Evolutionary conservation across 768 basidiomycete species (phyloP), one percentile per base, ranked within the genome.

Genomic region (Macrolepiota albuminosa): DNA sequence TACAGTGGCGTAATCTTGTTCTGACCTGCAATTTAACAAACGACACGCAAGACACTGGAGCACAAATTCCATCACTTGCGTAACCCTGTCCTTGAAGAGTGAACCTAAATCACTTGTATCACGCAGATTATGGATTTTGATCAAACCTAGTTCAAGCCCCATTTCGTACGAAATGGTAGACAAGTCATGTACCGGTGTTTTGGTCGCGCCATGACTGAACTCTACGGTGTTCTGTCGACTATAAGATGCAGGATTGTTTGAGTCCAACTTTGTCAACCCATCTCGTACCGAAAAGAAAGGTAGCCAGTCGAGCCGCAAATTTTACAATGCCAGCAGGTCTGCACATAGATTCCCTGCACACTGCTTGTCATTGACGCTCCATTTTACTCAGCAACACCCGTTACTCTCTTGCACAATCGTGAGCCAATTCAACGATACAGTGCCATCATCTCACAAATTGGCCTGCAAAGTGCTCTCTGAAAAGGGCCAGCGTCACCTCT

Each of bases 371-470:
- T 33, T 55, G 6, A 14, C 18, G 39, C 21, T 26, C 11, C 39
- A 46, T 16, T 59, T 53, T 50, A 29, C 18, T 14, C 40, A 60
- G 54, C 55, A 14, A 60, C 62, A 71, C 63, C 67, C 53, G 66
- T 69, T 36, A 77, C 76, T 26, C 58, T 60, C 6, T 65, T 78
- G 55, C 69, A 86, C 69, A 85, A 85, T 68, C 72, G 84, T 79
- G 61, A 66, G 78, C 24, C 5, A 43, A 7, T n/a, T 18, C 5
- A 11, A 10, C 5, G 31, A 31, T 33, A 24, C 18, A 24, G 1
- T 8, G 26, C 6, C 26, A 39, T 10, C 14, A 34, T 43, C 6
- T 47, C 6, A 59, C 33, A 57, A 37, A 43, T 39, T 21, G n/a
- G 8, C n/a, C n/a, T 60, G 36, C 61, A 10, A 60, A 77, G 76